Evolutionary conservation across 2,329 filamentous ascomycete species (phyloP), one percentile per base, ranked within the genome.

Genomic region (Aspergillus clavatus): DNA sequence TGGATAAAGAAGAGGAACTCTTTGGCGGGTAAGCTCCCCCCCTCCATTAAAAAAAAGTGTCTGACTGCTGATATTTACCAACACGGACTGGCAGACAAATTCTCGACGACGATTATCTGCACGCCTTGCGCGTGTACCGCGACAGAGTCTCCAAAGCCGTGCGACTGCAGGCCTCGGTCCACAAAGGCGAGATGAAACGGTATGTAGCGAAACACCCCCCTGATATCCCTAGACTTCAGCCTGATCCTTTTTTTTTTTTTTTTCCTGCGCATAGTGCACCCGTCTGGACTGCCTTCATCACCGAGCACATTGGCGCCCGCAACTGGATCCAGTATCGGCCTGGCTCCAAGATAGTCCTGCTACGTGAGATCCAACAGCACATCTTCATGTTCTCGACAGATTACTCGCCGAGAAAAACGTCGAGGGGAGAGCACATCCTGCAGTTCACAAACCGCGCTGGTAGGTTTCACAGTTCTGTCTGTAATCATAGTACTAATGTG

Each of bases 251-350:
- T n/a, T n/a, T n/a, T n/a, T n/a, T n/a, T n/a, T n/a, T n/a, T n/a
- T n/a, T n/a, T n/a, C n/a, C 19, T 47, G 12, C 27, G 2, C 1
- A 14, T 39, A 74, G 72, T 16, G 75, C 77, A 2, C 80, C 80
- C 0, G 75, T 83, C 44, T 83, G 80, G 80, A 83, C 79, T 2
- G 76, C 76, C 0, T 80, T 80, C 48, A 68, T 80, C 16, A 76
- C 74, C 1, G 62, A 72, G 19, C 71, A 74, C 43, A 62, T 78
- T 26, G 62, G 64, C 22, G 65, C 70, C 41, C 68, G 62, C 4
- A 65, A 63, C 26, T 81, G 78, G 77, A 68, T 77, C 46, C 70
- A n/a, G n/a, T n/a, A 69, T 31, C 63, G 61, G 8, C 53, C 70
- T 1, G 67, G 67, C 1, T 40, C 68, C 1, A 71, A 66, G 29